Evolutionary conservation across 768 basidiomycete genomes (phyloP).

Genomic region (Cystofilobasidium bisporidii): DNA sequence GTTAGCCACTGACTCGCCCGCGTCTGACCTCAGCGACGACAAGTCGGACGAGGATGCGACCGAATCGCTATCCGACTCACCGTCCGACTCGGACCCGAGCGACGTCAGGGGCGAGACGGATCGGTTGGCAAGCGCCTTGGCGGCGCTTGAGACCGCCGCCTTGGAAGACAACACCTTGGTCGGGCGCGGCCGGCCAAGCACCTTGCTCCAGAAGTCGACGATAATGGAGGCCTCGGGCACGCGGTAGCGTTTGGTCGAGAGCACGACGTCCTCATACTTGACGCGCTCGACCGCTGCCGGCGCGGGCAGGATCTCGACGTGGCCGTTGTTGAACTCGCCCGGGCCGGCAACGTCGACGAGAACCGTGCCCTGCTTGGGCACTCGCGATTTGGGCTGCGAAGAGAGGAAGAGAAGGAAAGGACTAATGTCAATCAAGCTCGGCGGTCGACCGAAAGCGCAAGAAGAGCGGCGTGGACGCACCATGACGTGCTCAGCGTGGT

Average conservation of each 20-base stretch:
- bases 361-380: conserved; percentile 15
- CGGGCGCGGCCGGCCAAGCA: not conserved
- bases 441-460: not conserved
- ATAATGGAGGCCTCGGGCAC: conserved; percentile 19
- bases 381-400: conserved; percentile 9
- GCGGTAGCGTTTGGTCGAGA: conserved; percentile 22
- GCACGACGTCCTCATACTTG: conserved; percentile 13
- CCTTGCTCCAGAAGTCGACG: conserved; percentile 21
- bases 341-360: conserved; percentile 10
- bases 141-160: too few relatives aligned
- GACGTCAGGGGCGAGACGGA: conserved; percentile 13
- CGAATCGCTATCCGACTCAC: not conserved
- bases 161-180: too few relatives aligned
- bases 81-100: conserved; percentile 2
- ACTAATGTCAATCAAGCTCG: not conserved
- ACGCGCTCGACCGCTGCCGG: conserved; percentile 7
- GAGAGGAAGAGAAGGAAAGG: not conserved
- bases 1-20: not conserved
- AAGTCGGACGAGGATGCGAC: not conserved
- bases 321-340: conserved; percentile 18
- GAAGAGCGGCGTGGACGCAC: conserved; percentile 46
- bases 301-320: conserved; percentile 24
- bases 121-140: too few relatives aligned
- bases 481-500: conserved; percentile 77
- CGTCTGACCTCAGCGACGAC: not conserved